Conservation (phyloP, 352 stramenopile genomes). For the Phytophthora citrophthora region DNA sequence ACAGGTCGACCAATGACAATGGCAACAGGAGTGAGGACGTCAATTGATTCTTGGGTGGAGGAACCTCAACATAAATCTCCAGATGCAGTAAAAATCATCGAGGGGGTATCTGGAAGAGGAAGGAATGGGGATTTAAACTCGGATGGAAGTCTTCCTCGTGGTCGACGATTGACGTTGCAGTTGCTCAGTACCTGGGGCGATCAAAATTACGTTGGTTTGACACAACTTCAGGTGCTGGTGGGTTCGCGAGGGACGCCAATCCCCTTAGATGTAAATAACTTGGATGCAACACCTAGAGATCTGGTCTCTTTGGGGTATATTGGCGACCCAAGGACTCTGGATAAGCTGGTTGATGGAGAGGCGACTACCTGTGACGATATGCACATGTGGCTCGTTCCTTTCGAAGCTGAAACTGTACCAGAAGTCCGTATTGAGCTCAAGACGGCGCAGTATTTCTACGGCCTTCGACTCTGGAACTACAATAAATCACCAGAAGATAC, state of each 20-base stretch:
- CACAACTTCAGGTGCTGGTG: slow-evolving; percentile 72
- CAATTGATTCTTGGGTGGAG: slow-evolving; percentile 54
- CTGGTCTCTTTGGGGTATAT: slow-evolving; percentile 75
- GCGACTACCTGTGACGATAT: slow-evolving; percentile 86
- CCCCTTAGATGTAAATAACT: slow-evolving; percentile 45
- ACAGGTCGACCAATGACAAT: slow-evolving; percentile 54
- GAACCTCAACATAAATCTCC: slow-evolving; percentile 60
- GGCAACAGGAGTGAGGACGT: slow-evolving; percentile 46
- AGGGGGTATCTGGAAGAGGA: slow-evolving; percentile 19
- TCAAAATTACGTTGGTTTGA: slow-evolving; percentile 86
- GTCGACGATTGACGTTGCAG: slow-evolving; percentile 58
- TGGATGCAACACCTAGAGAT: slow-evolving; percentile 74
- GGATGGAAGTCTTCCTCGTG: slow-evolving; percentile 41
- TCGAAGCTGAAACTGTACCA: slow-evolving; percentile 31
- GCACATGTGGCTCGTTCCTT: slow-evolving; percentile 91
- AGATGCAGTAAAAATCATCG: slow-evolving; percentile 41
- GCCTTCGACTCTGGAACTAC: slow-evolving; percentile 84
- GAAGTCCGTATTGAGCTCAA: slow-evolving; percentile 73
- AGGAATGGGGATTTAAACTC: slow-evolving; percentile 14
- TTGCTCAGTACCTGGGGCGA: slow-evolving; percentile 82
- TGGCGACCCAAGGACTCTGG: slow-evolving; percentile 83
- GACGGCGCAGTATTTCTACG: slow-evolving; percentile 56
- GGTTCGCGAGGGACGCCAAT: slow-evolving; percentile 48
- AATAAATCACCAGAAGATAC: slow-evolving; percentile 83
- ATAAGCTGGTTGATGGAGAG: slow-evolving; percentile 90